These are phyloP conservation scores for Phyllosticta citriasiana DNA, from an alignment of 2,329 filamentous ascomycete genomes.

Conservation along the genomic window DNA sequence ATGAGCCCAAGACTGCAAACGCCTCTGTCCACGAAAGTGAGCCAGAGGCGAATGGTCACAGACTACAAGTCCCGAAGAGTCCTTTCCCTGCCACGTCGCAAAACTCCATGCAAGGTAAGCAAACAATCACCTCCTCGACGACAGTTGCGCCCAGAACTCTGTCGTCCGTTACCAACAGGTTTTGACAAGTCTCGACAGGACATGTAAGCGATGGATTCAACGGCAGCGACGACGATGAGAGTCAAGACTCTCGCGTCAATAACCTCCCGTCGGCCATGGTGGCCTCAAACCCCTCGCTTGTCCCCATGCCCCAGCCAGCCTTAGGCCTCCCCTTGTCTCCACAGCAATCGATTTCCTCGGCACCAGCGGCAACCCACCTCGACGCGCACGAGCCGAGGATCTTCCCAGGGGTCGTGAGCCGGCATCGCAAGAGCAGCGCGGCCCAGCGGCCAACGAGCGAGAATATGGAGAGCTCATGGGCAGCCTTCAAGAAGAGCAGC, in stretches of 20 bases:
- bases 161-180: not conserved
- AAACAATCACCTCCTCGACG: not conserved
- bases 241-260: not conserved
- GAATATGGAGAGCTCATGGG: not conserved
- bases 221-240: not conserved
- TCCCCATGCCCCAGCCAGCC: constrained; percentile 8
- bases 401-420: constrained; percentile 59
- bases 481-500: constrained; percentile 1
- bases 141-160: no score
- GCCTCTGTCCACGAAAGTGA: constrained; percentile 11
- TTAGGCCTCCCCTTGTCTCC: constrained; percentile 13
- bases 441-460: not conserved
- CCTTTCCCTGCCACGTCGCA: not conserved
- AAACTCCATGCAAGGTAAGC: not conserved
- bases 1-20: constrained; percentile 14
- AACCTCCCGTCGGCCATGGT: constrained; percentile 8
- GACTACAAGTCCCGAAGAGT: not conserved
- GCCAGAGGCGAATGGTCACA: not conserved
- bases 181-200: not conserved
- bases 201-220: not conserved
- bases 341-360: constrained; percentile 16
- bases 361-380: constrained; percentile 17
- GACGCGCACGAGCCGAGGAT: constrained; percentile 55
- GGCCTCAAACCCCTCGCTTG: not conserved
- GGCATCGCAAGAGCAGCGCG: constrained; percentile 27